Evolutionary conservation across 306 rosid genomes (phyloP).

Genomic region (Vigna angularis): DNA sequence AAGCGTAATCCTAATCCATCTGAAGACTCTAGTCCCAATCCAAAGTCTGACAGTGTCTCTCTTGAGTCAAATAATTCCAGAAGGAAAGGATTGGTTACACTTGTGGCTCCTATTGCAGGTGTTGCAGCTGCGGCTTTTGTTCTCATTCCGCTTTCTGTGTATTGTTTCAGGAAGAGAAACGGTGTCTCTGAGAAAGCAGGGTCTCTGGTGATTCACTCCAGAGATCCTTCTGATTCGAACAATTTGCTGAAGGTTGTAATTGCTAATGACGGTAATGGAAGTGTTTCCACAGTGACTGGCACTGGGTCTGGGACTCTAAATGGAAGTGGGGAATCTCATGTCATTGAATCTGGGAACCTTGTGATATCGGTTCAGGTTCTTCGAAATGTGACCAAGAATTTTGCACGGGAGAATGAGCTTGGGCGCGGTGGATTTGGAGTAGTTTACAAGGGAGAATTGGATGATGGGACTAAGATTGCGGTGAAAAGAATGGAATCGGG

Average conservation of each 20-base stretch:
- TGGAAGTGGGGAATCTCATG: slow-evolving; percentile 63
- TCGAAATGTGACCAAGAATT: slow-evolving; percentile 71
- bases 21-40: not conserved
- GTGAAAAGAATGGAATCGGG: slow-evolving; percentile 87
- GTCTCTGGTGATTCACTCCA: slow-evolving; percentile 75
- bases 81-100: slow-evolving; percentile 12
- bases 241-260: slow-evolving; percentile 70
- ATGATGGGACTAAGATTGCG: slow-evolving; percentile 86
- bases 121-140: slow-evolving; percentile 66
- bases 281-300: slow-evolving; percentile 50
- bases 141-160: slow-evolving; percentile 61
- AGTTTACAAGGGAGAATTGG: slow-evolving; percentile 49
- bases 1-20: not conserved
- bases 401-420: slow-evolving; percentile 78
- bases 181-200: slow-evolving; percentile 46
- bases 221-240: slow-evolving; percentile 71
- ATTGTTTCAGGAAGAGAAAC: slow-evolving; percentile 61
- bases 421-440: slow-evolving; percentile 95
- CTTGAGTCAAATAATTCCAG: not conserved
- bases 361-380: slow-evolving; percentile 84
- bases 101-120: slow-evolving; percentile 35
- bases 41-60: not conserved
- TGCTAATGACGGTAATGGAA: slow-evolving; percentile 56
- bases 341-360: slow-evolving; percentile 79
- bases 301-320: slow-evolving; percentile 57